phyloP scores from a whole-genome alignment of 352 stramenopile genomes.

The Globisporangium acanthophoron region DNA sequence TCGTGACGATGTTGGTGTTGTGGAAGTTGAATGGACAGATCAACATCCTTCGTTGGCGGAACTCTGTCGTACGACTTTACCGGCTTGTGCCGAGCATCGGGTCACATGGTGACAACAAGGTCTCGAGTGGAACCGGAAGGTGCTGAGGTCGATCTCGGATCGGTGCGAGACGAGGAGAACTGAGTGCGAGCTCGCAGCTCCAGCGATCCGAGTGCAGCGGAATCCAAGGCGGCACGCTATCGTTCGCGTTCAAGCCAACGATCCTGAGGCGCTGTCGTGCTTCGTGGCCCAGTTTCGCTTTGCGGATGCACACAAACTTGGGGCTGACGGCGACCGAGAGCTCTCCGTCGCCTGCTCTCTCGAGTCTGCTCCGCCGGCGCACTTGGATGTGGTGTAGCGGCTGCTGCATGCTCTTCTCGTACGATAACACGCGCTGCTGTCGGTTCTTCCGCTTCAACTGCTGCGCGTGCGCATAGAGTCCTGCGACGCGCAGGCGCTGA shows the following conservation, averaged over 20 bases:
- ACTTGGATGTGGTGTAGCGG: conserved; percentile 12
- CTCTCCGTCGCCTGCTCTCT: background rate
- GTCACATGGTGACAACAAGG: too few species aligned
- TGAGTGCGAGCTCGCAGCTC: conserved; percentile 12
- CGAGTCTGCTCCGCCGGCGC: background rate
- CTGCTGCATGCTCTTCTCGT: conserved; percentile 4
- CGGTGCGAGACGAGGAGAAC: background rate
- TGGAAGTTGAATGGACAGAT: too few species aligned
- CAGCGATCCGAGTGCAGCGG: conserved; percentile 3
- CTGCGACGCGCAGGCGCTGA: conserved; percentile 7
- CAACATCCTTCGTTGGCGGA: too few species aligned
- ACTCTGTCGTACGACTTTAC: too few species aligned
- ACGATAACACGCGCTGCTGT: conserved; percentile 3
- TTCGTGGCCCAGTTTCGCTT: conserved; percentile 3
- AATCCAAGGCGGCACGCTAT: conserved; percentile 15
- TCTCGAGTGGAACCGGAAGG: too few species aligned
- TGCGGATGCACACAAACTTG: conserved; percentile 8
- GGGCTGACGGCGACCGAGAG: background rate
- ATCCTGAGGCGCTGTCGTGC: conserved; percentile 1
- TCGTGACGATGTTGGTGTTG: too few species aligned
- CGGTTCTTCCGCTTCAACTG: background rate
- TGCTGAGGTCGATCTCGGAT: too few species aligned
- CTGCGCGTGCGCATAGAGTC: conserved; percentile 4
- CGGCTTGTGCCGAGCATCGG: too few species aligned
- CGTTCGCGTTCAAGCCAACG: conserved; percentile 8